Conservation (phyloP, 768 basidiomycete genomes). For the Flagelloscypha sp. region DNA sequence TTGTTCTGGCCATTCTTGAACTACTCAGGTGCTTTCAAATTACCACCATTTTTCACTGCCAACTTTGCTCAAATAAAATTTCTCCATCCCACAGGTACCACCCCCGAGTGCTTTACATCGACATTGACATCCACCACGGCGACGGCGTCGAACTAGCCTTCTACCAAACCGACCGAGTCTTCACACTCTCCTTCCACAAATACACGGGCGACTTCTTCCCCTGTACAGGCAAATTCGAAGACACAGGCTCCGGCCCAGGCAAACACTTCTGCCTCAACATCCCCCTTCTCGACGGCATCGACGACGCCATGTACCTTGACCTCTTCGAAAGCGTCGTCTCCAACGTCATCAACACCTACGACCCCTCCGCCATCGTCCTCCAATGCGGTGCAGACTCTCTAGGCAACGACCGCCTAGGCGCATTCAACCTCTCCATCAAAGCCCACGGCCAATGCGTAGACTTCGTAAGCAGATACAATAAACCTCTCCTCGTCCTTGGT, state of each 20-base stretch:
- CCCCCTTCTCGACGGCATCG: slow-evolving; percentile 90
- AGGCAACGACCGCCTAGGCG: slow-evolving; percentile 89
- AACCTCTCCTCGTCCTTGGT: slow-evolving; percentile 86
- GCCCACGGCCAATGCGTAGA: slow-evolving; percentile 98
- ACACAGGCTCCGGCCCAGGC: slow-evolving; percentile 80
- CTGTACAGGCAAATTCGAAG: slow-evolving; percentile 91
- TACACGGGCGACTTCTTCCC: slow-evolving; percentile 99
- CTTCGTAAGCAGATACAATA: slow-evolving; percentile 87
- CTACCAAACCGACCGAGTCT: slow-evolving; percentile 95
- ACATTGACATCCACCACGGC: slow-evolving; percentile 98
- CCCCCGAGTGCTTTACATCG: slow-evolving; percentile 92
- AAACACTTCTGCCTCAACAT: slow-evolving; percentile 96
- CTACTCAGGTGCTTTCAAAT: slow-evolving; percentile 57
- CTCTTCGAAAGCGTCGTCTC: slow-evolving; percentile 96
- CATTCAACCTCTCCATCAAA: slow-evolving; percentile 95
- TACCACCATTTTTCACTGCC: background rate
- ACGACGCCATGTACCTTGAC: slow-evolving; percentile 93
- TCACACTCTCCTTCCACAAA: slow-evolving; percentile 99
- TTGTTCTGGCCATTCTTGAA: slow-evolving; percentile 90
- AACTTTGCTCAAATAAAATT: background rate
- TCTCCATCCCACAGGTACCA: slow-evolving; percentile 54
- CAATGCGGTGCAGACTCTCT: slow-evolving; percentile 97
- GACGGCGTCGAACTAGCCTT: slow-evolving; percentile 98
- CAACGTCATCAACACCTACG: slow-evolving; percentile 83
- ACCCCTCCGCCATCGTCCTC: slow-evolving; percentile 83